Percentiles rank a stretch among this genome's conserved stretches.
Evolutionary conservation across 2,329 filamentous ascomycete species (phyloP).

Genomic region (Ophioceras dolichostomum): DNA sequence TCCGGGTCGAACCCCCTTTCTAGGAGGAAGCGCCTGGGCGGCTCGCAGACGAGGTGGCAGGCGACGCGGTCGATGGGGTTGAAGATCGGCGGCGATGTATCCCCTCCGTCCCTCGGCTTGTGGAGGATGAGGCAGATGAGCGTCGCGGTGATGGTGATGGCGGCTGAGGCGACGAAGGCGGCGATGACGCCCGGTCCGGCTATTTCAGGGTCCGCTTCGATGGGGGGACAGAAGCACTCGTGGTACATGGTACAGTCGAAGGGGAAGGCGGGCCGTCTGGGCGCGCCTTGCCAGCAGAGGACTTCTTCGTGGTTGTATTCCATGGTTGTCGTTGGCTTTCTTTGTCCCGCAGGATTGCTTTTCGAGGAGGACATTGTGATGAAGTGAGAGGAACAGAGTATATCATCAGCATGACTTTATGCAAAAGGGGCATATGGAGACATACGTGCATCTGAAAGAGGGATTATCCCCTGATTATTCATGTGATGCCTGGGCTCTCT

Average conservation of each 20-base stretch:
- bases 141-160: background rate
- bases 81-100: background rate
- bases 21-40: background rate
- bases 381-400: too few species aligned
- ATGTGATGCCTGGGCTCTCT: too few species aligned
- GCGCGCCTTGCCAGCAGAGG: background rate
- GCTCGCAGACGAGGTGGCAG: background rate
- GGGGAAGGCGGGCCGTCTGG: background rate
- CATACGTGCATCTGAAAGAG: too few species aligned
- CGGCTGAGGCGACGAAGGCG: background rate
- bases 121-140: background rate
- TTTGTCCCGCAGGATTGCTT: too few species aligned
- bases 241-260: background rate
- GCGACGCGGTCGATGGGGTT: background rate
- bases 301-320: background rate
- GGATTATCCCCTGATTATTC: too few species aligned
- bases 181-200: constrained; percentile 6
- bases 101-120: background rate
- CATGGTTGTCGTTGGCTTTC: constrained; percentile 4
- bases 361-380: too few species aligned
- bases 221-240: background rate
- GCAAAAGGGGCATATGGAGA: too few species aligned
- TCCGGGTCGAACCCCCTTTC: background rate
- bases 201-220: constrained; percentile 6
- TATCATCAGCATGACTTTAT: too few species aligned